phyloP scores from a whole-genome alignment of 192 early-diverging fungal species.

The Linnemannia exigua region DNA sequence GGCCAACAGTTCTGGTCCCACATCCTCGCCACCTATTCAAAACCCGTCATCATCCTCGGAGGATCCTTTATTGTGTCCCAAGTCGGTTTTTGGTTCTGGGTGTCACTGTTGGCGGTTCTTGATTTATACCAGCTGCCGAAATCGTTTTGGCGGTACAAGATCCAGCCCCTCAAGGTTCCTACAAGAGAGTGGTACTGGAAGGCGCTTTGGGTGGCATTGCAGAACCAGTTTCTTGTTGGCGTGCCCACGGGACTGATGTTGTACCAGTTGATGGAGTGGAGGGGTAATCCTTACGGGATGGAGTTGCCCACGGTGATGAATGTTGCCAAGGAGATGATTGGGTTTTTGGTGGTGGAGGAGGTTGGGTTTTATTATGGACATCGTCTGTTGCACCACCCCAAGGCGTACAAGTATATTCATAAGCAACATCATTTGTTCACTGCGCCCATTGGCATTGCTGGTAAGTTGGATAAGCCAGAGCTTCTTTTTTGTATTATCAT shows the following conservation, averaged over 20 bases:
- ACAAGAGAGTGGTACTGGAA: slow-evolving; percentile 69
- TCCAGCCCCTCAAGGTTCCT: slow-evolving; percentile 74
- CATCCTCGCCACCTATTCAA: slow-evolving; percentile 43
- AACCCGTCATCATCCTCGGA: slow-evolving; percentile 41
- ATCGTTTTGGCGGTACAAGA: slow-evolving; percentile 74
- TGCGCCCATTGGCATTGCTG: slow-evolving; percentile 80
- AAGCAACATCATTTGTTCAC: slow-evolving; percentile 84
- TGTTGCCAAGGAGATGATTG: slow-evolving; percentile 63
- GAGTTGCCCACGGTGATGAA: slow-evolving; percentile 72
- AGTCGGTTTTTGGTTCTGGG: slow-evolving; percentile 56
- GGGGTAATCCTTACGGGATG: slow-evolving; percentile 76
- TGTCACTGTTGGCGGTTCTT: slow-evolving; percentile 33
- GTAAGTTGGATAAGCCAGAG: slow-evolving; percentile 44
- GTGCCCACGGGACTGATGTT: slow-evolving; percentile 78
- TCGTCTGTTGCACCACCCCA: slow-evolving; percentile 74
- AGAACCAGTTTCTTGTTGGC: slow-evolving; percentile 75
- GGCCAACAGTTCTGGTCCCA: slow-evolving; percentile 44
- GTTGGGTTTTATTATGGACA: slow-evolving; percentile 82
- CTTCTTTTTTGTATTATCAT: slow-evolving; percentile 1
- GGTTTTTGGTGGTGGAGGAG: slow-evolving; percentile 79
- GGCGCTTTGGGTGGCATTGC: slow-evolving; percentile 69
- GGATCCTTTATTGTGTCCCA: slow-evolving; percentile 42
- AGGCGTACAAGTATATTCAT: slow-evolving; percentile 83
- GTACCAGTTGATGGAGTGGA: slow-evolving; percentile 68
- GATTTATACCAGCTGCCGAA: slow-evolving; percentile 54